Evolutionary conservation across 2,329 filamentous ascomycete genomes (phyloP).

Genomic region (Fusarium fujikuroi): DNA sequence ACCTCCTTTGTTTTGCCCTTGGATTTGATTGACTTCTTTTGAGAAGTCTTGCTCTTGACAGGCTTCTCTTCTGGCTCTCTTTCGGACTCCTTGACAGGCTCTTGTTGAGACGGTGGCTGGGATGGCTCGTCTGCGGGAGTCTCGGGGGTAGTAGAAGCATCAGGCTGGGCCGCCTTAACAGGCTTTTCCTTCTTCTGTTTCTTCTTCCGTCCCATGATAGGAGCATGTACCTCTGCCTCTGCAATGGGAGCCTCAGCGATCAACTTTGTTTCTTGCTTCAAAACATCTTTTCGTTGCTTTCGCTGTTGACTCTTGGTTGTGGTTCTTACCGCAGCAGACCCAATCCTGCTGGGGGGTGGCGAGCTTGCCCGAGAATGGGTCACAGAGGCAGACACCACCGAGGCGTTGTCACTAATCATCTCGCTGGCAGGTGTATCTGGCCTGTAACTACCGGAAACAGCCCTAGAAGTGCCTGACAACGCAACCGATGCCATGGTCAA

Average conservation of each 20-base stretch:
- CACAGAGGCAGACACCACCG: constrained; percentile 76
- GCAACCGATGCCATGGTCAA: constrained; percentile 47
- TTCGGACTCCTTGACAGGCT: constrained; percentile 17
- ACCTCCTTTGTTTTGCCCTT: constrained; percentile 47
- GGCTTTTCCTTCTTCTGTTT: constrained; percentile 82
- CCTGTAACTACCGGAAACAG: constrained; percentile 54
- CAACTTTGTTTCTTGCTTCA: constrained; percentile 70
- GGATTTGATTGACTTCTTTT: constrained; percentile 47
- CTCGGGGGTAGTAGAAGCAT: constrained; percentile 8
- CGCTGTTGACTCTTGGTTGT: constrained; percentile 84
- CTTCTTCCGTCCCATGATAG: constrained; percentile 83
- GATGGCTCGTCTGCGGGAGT: constrained; percentile 8
- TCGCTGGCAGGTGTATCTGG: constrained; percentile 82
- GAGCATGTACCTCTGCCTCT: constrained; percentile 71
- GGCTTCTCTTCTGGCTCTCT: constrained; percentile 35
- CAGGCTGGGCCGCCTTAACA: constrained; percentile 34
- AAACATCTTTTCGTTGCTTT: constrained; percentile 76
- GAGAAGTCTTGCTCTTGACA: constrained; percentile 44
- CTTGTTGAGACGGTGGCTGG: constrained; percentile 6
- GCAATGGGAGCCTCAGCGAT: constrained; percentile 62
- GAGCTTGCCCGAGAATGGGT: constrained; percentile 76
- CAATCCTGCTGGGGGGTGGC: constrained; percentile 72
- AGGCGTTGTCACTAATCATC: constrained; percentile 79
- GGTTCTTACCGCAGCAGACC: constrained; percentile 73
- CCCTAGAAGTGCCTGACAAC: constrained; percentile 45